Evolutionary conservation across 305 asterid genomes (phyloP).

Genomic region (Striga hermonthica): DNA sequence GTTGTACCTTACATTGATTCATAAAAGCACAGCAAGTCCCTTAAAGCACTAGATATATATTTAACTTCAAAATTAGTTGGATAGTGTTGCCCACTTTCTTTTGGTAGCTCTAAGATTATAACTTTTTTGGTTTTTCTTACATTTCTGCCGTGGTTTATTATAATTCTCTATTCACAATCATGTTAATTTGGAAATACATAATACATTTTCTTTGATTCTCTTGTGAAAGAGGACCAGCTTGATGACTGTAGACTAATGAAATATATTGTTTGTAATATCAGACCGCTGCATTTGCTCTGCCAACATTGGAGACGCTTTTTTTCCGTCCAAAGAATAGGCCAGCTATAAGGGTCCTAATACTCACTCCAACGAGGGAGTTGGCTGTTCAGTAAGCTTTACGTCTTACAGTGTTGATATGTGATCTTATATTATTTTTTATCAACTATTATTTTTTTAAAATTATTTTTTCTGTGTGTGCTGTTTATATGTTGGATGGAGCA

Average conservation of each 20-base stretch:
- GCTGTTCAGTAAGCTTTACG: constrained; percentile 95
- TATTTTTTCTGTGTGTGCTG: background rate
- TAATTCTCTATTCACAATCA: background rate
- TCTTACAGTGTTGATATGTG: constrained; percentile 1
- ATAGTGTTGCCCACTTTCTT: no score
- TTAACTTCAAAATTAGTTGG: no score
- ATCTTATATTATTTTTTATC: background rate
- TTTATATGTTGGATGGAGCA: no score
- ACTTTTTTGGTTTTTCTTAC: background rate
- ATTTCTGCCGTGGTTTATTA: constrained; percentile 1
- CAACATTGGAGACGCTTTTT: constrained; percentile 81
- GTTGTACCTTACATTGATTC: no score
- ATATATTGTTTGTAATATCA: constrained; percentile 34
- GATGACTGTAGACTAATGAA: constrained; percentile 23
- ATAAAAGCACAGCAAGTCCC: no score
- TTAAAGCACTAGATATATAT: no score
- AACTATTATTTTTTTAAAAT: constrained; percentile 9
- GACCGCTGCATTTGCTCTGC: constrained; percentile 99
- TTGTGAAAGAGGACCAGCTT: constrained; percentile 1
- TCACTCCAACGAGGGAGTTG: constrained; percentile 97
- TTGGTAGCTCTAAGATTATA: no score
- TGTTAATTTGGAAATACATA: background rate
- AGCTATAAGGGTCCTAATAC: constrained; percentile 87
- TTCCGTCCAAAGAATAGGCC: constrained; percentile 83
- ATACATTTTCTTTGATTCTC: background rate